phyloP scores from a whole-genome alignment of 352 stramenopile species.

The Peronospora tabacina region DNA sequence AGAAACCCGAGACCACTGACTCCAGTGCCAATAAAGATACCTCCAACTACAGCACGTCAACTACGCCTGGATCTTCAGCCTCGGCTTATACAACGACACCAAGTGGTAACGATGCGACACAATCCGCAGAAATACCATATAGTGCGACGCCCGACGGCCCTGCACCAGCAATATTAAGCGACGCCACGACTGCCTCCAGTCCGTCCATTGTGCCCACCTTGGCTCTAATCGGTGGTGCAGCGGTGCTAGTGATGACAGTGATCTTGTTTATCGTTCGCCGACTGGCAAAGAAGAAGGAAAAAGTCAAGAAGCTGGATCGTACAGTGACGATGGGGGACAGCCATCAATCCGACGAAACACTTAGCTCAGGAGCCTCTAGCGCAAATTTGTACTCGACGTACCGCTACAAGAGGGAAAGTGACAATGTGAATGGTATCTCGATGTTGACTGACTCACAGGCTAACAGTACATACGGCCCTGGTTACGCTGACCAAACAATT shows the following conservation, averaged over 20 bases:
- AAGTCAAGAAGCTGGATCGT: slow-evolving; percentile 22
- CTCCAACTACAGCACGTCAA: slow-evolving; percentile 1
- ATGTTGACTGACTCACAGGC: slow-evolving; percentile 22
- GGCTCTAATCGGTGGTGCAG: slow-evolving; percentile 35
- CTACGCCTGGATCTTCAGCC: neutral
- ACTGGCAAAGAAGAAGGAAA: slow-evolving; percentile 27
- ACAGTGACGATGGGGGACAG: slow-evolving; percentile 23
- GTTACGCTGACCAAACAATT: slow-evolving; percentile 8
- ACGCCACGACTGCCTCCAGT: slow-evolving; percentile 1
- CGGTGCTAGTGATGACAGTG: slow-evolving; percentile 38
- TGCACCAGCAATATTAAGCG: slow-evolving; percentile 12
- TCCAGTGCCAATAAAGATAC: slow-evolving; percentile 7
- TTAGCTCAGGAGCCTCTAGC: slow-evolving; percentile 9
- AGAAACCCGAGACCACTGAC: neutral
- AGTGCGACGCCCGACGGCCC: neutral
- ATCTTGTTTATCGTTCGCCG: slow-evolving; percentile 42
- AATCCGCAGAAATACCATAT: neutral
- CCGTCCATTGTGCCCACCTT: slow-evolving; percentile 34
- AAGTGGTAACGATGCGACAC: slow-evolving; percentile 1
- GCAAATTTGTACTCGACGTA: slow-evolving; percentile 25
- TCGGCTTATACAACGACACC: slow-evolving; percentile 1
- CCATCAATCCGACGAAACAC: slow-evolving; percentile 19
- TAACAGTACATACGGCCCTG: slow-evolving; percentile 20
- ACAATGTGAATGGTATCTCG: slow-evolving; percentile 16
- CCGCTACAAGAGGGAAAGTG: slow-evolving; percentile 22